Conservation (phyloP, 1,284 basidiomycete species). For the Neonothopanus nambi region DNA sequence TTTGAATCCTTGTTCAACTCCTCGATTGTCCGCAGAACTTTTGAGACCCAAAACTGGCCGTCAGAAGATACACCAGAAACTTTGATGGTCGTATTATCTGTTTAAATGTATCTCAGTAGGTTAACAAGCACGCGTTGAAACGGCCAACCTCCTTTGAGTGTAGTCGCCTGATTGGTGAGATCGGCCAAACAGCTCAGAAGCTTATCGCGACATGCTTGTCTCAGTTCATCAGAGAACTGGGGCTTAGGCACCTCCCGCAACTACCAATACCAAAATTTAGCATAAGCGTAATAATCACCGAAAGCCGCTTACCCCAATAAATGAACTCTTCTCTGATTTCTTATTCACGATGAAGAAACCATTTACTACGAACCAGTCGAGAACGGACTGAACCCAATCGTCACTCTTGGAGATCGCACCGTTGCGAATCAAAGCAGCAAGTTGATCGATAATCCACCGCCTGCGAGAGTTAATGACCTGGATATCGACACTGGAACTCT, state of each 20-base stretch:
- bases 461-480: conserved; percentile 56
- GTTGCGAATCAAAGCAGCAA: conserved; percentile 79
- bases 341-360: conserved; percentile 82
- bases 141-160: conserved; percentile 50
- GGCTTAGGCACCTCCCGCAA: conserved; percentile 65
- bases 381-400: conserved; percentile 69
- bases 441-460: conserved; percentile 87
- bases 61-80: conserved; percentile 63
- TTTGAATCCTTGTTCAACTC: conserved; percentile 69
- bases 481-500: conserved; percentile 42
- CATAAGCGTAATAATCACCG: conserved; percentile 1
- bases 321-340: conserved; percentile 67
- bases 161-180: conserved; percentile 59
- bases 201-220: conserved; percentile 65
- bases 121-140: conserved; percentile 5
- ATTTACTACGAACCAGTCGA: conserved; percentile 84
- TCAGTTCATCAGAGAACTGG: conserved; percentile 71
- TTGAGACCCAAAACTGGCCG: conserved; percentile 81
- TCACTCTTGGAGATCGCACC: conserved; percentile 82
- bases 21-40: conserved; percentile 63
- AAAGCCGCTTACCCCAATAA: conserved; percentile 55
- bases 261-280: conserved; percentile 35
- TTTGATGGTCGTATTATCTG: conserved; percentile 53
- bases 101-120: conserved; percentile 1
- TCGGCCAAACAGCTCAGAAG: conserved; percentile 79